A percentile compares a stretch with the other conserved stretches of the same genome.
Conservation (phyloP, 1,284 basidiomycete species). For the Puccinia triticina region DNA sequence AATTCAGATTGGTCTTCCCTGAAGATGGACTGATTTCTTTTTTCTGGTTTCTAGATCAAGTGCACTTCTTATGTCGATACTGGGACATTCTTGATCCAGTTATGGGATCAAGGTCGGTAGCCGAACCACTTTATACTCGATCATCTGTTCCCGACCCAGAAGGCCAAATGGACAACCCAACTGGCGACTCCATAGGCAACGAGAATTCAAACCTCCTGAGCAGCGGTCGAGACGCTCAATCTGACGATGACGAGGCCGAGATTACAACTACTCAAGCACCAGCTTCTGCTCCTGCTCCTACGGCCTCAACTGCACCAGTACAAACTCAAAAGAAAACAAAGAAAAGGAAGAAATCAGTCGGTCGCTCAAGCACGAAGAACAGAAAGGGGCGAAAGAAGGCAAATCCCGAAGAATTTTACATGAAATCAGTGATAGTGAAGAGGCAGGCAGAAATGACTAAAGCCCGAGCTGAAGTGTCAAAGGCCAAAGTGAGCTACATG, state of each 20-base stretch:
- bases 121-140: slow-evolving; percentile 6
- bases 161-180: background rate
- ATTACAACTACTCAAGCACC: background rate
- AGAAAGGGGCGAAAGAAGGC: background rate
- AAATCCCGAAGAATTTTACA: slow-evolving; percentile 2
- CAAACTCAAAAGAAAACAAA: background rate
- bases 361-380: background rate
- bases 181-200: background rate
- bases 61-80: background rate
- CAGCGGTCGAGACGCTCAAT: background rate
- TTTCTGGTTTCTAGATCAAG: background rate
- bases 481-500: background rate
- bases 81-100: slow-evolving; percentile 11
- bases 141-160: background rate
- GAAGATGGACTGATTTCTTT: background rate
- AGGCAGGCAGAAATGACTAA: slow-evolving; percentile 18
- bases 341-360: background rate
- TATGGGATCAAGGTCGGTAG: slow-evolving; percentile 21
- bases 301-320: background rate
- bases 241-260: background rate
- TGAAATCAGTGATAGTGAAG: background rate
- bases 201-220: background rate
- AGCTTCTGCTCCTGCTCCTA: background rate
- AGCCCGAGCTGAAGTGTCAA: background rate
- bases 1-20: background rate